Conservation (phyloP, 2,329 filamentous ascomycete genomes). For the Xylaria sp. region DNA sequence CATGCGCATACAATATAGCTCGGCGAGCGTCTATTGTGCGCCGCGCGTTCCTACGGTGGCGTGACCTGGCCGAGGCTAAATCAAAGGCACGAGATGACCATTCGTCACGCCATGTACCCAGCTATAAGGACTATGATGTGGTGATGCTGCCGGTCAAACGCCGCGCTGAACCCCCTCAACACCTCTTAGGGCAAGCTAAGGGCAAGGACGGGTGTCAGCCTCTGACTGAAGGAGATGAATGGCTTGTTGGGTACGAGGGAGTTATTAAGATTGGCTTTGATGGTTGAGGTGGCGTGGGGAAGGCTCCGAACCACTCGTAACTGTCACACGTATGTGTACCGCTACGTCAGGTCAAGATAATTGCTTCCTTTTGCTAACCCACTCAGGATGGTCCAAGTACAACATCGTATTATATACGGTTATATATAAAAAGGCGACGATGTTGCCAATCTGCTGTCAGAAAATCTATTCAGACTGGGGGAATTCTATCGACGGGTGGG, state of each 20-base stretch:
- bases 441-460: neutral
- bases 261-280: neutral
- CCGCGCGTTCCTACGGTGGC: neutral
- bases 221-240: neutral
- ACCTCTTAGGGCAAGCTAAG: neutral
- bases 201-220: neutral
- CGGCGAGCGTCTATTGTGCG: neutral
- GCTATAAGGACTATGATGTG: neutral
- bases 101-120: neutral
- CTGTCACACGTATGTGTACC: neutral
- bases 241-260: neutral
- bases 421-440: neutral
- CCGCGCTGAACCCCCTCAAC: neutral
- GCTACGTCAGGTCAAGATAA: neutral
- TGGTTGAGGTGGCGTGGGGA: neutral
- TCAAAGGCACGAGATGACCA: neutral
- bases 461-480: neutral
- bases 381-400: neutral
- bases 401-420: neutral
- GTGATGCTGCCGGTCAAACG: neutral
- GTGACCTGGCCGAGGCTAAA: neutral
- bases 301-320: no score
- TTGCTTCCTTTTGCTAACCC: neutral
- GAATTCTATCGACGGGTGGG: neutral
- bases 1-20: neutral